Base-by-base conservation (phyloP, 345 rosid species). In the Linum tenue region DNA sequence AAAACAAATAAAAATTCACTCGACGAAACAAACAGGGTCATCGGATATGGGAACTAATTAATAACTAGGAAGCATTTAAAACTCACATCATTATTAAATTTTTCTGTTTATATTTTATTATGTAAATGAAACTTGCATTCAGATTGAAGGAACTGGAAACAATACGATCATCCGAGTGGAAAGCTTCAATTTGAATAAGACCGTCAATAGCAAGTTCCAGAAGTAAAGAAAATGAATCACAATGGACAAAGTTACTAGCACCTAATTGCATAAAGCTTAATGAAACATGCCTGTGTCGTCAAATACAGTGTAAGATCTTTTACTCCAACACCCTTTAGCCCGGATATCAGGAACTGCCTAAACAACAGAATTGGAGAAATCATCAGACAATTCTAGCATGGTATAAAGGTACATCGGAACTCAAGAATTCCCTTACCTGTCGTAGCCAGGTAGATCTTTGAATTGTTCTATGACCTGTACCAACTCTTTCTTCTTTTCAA, bases 311-410 rank as follows among this genome's bases (percentile, higher is more conserved):
- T 72, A 43, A 92, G 90, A 72, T 79, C 83, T 70, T 86, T 89
- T 50, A 94, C 83, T 69, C 99, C 95, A 67, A 84, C 80, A 53
- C 97, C 97, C 76, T 85, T 90, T 64, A 88, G 72, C 56, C 90
- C 99, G 0, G 96, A 90, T 71, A 89, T 85, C 92, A 85, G 86
- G 80, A 94, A 90, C 73, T 72, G 68, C 83, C 96, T 90, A 79
- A 35, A 76, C 67, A 22, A 81, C 41, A 71, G 64, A 60, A 62
- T 63, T 31, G 48, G 44, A 53, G 16, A 65, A 38, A 7, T 10
- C 57, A 62, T 40, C 62, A 67, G 41, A 61, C 60, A 42, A 55
- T 48, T 53, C 70, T 67, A 56, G 61, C 41, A 64, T 44, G 15
- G 59, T 55, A 5, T 57, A 65, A 65, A 67, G 14, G 59, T 16